Percentiles rank a stretch among this genome's conserved stretches.
phyloP scores from a whole-genome alignment of 768 basidiomycete species.

The Coprinopsis cinerea region DNA sequence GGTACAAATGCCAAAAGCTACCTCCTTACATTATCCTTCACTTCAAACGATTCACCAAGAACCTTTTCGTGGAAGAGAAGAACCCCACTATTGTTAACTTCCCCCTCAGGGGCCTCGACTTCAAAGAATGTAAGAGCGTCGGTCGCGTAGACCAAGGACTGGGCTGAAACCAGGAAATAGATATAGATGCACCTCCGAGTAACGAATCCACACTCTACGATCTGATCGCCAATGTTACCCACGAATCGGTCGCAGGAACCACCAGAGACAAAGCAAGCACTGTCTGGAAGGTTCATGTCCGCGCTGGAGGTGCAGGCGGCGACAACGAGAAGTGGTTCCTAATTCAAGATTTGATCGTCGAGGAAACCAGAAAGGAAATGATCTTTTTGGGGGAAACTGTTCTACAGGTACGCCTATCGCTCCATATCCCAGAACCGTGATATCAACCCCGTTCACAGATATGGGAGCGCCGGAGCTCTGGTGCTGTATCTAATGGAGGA shows the following conservation, averaged over 20 bases:
- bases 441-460: conserved; percentile 33
- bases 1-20: conserved; percentile 85
- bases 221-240: conserved; percentile 91
- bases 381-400: conserved; percentile 97
- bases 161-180: conserved; percentile 35
- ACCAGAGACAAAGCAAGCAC: conserved; percentile 89
- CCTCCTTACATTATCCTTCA: conserved; percentile 93
- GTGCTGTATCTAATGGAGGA: conserved; percentile 18
- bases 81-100: conserved; percentile 99
- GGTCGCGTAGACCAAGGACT: conserved; percentile 18
- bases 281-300: conserved; percentile 88
- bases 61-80: conserved; percentile 95
- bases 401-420: conserved; percentile 61
- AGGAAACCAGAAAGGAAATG: conserved; percentile 96
- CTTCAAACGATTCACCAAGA: conserved; percentile 96
- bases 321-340: conserved; percentile 93
- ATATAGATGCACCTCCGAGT: conserved; percentile 64
- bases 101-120: conserved; percentile 88
- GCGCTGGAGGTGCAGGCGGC: conserved; percentile 67
- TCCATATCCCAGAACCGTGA: conserved; percentile 11
- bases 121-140: conserved; percentile 73
- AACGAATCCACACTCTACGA: conserved; percentile 76
- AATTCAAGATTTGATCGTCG: conserved; percentile 93
- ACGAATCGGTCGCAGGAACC: conserved; percentile 94
- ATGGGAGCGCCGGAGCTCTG: conserved; percentile 51